Evolutionary conservation across 2,329 filamentous ascomycete genomes (phyloP).

Genomic region (Botrytis squamosa): DNA sequence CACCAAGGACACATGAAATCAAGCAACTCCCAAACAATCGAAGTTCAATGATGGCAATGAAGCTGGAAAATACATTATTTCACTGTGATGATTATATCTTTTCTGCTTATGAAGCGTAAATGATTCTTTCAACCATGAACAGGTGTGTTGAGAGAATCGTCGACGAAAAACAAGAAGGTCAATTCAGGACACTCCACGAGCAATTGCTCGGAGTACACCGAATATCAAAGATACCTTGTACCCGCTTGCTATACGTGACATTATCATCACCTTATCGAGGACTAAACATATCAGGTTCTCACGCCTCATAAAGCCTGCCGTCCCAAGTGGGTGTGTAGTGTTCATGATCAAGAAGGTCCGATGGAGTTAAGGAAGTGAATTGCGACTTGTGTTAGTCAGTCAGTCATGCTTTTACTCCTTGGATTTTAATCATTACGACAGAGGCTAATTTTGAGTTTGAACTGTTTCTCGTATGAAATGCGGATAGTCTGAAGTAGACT

Average conservation of each 20-base stretch:
- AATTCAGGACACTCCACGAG: neutral
- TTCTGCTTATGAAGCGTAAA: neutral
- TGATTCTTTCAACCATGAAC: neutral
- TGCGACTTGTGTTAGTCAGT: neutral
- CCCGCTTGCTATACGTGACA: neutral
- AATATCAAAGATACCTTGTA: too few species aligned
- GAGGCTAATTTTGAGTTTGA: neutral
- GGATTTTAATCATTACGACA: neutral
- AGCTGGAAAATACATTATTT: neutral
- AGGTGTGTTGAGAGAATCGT: neutral
- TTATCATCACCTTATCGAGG: too few species aligned
- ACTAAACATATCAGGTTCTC: neutral
- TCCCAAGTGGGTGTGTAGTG: neutral
- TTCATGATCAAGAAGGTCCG: neutral
- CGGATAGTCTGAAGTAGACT: neutral
- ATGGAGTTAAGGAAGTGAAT: neutral
- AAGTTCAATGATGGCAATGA: neutral
- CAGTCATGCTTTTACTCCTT: neutral
- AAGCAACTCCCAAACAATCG: neutral
- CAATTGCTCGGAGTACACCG: neutral
- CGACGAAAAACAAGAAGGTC: neutral
- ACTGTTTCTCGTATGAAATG: neutral
- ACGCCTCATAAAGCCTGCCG: neutral
- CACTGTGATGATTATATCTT: neutral
- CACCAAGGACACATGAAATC: neutral